These are phyloP conservation scores for Pythium volutum DNA, from an alignment of 352 stramenopile species.

Conservation along the genomic window DNA sequence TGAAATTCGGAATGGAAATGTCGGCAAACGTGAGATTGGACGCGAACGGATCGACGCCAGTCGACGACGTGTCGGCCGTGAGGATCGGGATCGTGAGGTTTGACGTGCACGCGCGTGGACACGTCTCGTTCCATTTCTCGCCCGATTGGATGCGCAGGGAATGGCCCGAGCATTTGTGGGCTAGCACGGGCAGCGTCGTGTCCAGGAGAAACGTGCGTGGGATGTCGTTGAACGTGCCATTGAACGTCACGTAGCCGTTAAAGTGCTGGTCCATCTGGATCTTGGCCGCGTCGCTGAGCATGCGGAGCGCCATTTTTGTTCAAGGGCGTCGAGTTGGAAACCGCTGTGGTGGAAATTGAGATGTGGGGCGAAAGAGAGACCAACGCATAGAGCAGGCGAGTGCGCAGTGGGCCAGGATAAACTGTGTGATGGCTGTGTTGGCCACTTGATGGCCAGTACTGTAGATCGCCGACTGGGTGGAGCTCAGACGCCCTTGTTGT, in stretches of 20 bases:
- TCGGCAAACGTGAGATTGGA: slow-evolving; percentile 6
- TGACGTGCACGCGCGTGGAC: neutral
- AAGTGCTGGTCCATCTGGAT: neutral
- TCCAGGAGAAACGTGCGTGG: slow-evolving; percentile 1
- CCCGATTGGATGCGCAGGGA: neutral
- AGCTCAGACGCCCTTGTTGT: too few species aligned
- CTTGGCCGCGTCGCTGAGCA: slow-evolving; percentile 2
- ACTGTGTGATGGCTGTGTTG: too few species aligned
- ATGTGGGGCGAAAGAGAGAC: too few species aligned
- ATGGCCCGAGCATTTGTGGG: neutral
- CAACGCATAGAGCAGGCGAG: too few species aligned
- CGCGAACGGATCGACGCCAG: neutral
- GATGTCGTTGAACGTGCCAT: slow-evolving; percentile 11
- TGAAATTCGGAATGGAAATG: slow-evolving; percentile 3
- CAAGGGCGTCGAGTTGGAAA: too few species aligned
- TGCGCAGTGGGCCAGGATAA: too few species aligned
- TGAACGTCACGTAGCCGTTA: slow-evolving; percentile 1
- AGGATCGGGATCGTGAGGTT: neutral
- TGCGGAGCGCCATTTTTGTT: neutral
- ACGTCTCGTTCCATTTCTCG: neutral
- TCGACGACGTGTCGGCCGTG: neutral
- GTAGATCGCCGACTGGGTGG: too few species aligned
- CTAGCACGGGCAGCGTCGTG: neutral
- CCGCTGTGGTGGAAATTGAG: too few species aligned
- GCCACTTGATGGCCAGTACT: too few species aligned